Percentiles rank a stretch among this genome's conserved stretches.
Evolutionary conservation across 768 basidiomycete genomes (phyloP).

Genomic region (Pisolithus tinctorius): DNA sequence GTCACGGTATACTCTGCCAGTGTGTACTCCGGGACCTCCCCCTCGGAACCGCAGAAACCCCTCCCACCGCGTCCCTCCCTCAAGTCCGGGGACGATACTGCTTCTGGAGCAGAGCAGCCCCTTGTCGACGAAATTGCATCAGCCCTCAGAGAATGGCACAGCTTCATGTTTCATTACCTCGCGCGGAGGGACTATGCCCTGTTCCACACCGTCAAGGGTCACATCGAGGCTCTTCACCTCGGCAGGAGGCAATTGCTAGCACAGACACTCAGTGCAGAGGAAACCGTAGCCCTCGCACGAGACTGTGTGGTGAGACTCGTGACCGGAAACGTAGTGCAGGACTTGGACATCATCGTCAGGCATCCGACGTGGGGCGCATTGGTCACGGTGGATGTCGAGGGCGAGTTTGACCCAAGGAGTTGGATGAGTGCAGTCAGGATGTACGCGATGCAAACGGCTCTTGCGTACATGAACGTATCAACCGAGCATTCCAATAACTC

Average conservation of each 20-base stretch:
- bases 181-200: conserved; percentile 83
- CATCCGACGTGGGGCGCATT: conserved; percentile 89
- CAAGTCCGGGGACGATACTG: conserved; percentile 91
- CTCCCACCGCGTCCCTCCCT: conserved; percentile 89
- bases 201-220: conserved; percentile 79
- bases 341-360: conserved; percentile 91
- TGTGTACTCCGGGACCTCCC: conserved; percentile 66
- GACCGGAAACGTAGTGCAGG: conserved; percentile 85
- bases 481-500: conserved; percentile 31
- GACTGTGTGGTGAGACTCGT: conserved; percentile 88
- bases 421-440: conserved; percentile 88
- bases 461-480: conserved; percentile 66
- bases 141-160: conserved; percentile 93
- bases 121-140: conserved; percentile 97
- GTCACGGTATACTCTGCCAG: conserved; percentile 69
- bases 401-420: conserved; percentile 70
- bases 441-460: conserved; percentile 82
- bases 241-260: conserved; percentile 89
- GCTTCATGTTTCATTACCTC: conserved; percentile 86
- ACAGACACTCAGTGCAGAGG: conserved; percentile 81
- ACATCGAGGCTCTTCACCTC: conserved; percentile 86
- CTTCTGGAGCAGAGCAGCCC: conserved; percentile 74
- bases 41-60: conserved; percentile 61
- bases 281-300: conserved; percentile 70
- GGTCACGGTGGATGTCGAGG: conserved; percentile 85